Evolutionary conservation across 352 stramenopile genomes (phyloP), one percentile per base, ranked within the genome.

Genomic region (Phytophthora foliorum): DNA sequence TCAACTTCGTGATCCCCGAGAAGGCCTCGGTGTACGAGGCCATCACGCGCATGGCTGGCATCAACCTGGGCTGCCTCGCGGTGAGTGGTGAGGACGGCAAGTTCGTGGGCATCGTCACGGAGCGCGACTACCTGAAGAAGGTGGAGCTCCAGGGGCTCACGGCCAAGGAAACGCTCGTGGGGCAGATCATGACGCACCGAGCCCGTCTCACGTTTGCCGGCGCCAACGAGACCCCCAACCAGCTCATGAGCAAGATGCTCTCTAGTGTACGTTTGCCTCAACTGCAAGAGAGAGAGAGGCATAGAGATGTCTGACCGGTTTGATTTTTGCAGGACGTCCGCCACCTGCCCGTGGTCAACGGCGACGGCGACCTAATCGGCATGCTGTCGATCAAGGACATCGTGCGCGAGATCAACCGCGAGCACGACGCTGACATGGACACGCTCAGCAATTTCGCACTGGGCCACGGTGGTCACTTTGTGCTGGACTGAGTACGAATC

Each of bases 221-320:
- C 8, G 84, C 81, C 34, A 73, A 91, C 38, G 95, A 98, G 75
- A 89, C 88, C 4, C 90, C 98, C 31, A 86, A 91, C 29, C 77
- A 90, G 32, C 95, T 98, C 69, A 98, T 99, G 94, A 86, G 84
- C 55, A 98, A 98, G 84, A 99, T 99, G 96, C 84, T 99, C 46
- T 92, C 85, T 19, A 97, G 89, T 55, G 84, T 92, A 77, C 24
- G 82, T 75, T n/a, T 14, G 25, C 7, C 48, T 57, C 9, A 27
- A 29, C 31, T 44, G 1, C 29, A 42, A 9, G 11, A 45, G 38
- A 22, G 14, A 45, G 42, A 1, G 16, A 45, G 38, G 17, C 0
- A 16, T 45, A 11, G 19, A 49, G 19, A 13, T 29, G 10, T 49
- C 42, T 49, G 42, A 49, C 21, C 9, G 11, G 22, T 25, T 21